A percentile compares a stretch with the other conserved stretches of the same genome.
Conservation (phyloP, 805 yeast species). For the Kluyveromyces wickerhamii region DNA sequence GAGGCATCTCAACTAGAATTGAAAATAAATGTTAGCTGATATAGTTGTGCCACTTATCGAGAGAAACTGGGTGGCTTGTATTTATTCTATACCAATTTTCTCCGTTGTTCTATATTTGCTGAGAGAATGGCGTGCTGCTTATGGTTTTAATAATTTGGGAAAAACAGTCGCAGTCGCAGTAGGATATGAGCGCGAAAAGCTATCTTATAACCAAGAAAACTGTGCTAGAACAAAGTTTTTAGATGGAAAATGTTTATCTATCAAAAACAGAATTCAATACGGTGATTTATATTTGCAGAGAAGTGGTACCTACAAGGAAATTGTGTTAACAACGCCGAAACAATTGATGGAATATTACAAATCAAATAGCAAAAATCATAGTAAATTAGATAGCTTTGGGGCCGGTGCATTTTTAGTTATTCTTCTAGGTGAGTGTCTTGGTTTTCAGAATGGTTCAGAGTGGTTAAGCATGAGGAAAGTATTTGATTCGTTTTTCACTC, state of each 20-base stretch:
- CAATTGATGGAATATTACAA: conserved; percentile 1
- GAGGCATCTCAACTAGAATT: no score
- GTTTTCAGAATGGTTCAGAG: conserved; percentile 1
- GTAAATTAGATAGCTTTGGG: not conserved
- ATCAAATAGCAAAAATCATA: conserved; percentile 1
- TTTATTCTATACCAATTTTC: not conserved
- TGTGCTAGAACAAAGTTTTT: conserved; percentile 1
- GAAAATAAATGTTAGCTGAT: not conserved
- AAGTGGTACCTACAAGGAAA: conserved; percentile 2
- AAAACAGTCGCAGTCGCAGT: not conserved
- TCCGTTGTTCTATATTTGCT: not conserved
- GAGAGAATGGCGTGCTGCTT: conserved; percentile 1
- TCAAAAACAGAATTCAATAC: not conserved
- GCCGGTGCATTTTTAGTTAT: conserved; percentile 1
- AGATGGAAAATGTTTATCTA: not conserved
- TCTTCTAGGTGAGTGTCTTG: not conserved
- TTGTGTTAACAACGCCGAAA: conserved; percentile 1
- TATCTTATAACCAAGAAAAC: not conserved
- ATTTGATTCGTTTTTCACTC: not conserved
- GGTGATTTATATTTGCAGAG: conserved; percentile 1
- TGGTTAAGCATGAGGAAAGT: conserved; percentile 1
- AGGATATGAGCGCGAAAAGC: not conserved
- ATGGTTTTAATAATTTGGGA: conserved; percentile 2
- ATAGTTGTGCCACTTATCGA: not conserved
- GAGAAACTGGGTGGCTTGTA: not conserved